Percentiles rank a stretch among this genome's conserved stretches.
Conservation (phyloP, 495 filamentous ascomycete genomes). For the Rhypophila decipiens region DNA sequence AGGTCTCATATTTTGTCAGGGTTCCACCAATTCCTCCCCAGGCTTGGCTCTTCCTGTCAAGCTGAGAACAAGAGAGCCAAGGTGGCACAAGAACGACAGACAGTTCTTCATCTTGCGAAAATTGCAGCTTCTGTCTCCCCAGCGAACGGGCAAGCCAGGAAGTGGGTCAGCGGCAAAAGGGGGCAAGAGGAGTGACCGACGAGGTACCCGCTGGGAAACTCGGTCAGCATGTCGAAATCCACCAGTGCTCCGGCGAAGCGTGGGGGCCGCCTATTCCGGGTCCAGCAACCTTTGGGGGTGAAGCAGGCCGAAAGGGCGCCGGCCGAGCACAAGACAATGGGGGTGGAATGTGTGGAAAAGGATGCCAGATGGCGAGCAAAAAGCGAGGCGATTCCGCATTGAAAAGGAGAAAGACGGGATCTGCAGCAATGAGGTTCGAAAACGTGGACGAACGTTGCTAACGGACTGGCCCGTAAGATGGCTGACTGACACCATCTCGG, state of each 20-base stretch:
- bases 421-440: neutral
- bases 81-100: too few relatives aligned
- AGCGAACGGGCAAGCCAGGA: neutral
- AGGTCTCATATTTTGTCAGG: too few relatives aligned
- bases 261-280: constrained; percentile 13
- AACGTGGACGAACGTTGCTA: neutral
- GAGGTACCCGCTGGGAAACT: constrained; percentile 6
- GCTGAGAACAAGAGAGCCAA: too few relatives aligned
- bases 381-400: neutral
- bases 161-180: constrained; percentile 11
- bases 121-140: constrained; percentile 1
- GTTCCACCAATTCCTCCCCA: too few relatives aligned
- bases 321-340: constrained; percentile 6
- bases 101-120: constrained; percentile 5
- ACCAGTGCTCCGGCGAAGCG: constrained; percentile 12
- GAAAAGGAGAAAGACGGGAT: neutral
- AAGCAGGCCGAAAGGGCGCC: constrained; percentile 9
- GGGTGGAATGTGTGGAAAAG: constrained; percentile 1
- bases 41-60: too few relatives aligned
- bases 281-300: constrained; percentile 15
- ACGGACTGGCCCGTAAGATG: neutral
- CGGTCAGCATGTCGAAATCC: neutral
- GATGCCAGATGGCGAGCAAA: neutral
- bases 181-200: constrained; percentile 7
- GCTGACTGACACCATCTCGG: too few relatives aligned